These are phyloP conservation scores for Phytophthora constricta DNA, from an alignment of 352 stramenopile genomes.

Conservation along the genomic window DNA sequence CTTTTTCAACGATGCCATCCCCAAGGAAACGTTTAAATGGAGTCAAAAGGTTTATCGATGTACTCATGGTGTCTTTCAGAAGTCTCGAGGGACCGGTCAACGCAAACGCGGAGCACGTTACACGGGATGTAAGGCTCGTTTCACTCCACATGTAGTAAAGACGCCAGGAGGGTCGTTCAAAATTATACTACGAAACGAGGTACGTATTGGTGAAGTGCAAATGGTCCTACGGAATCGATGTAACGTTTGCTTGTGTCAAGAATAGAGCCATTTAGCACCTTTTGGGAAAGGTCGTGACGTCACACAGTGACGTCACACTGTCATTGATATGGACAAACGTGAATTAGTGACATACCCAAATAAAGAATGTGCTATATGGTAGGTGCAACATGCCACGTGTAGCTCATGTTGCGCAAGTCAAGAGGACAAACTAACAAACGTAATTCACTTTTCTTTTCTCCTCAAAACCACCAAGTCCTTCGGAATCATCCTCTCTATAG, in stretches of 20 bases:
- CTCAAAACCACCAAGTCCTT: too few relatives aligned
- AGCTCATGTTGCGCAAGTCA: too few relatives aligned
- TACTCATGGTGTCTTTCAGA: constrained; percentile 15
- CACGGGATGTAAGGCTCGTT: constrained; percentile 5
- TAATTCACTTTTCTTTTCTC: too few relatives aligned
- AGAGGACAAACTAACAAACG: too few relatives aligned
- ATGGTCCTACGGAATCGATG: background rate
- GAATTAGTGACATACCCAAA: too few relatives aligned
- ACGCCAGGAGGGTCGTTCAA: background rate
- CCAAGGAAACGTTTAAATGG: background rate
- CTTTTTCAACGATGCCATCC: background rate
- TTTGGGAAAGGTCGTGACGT: too few relatives aligned
- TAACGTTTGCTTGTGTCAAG: background rate
- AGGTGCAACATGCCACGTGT: too few relatives aligned
- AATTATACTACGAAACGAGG: constrained; percentile 8
- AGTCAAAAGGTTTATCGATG: constrained; percentile 12
- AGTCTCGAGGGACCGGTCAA: constrained; percentile 9
- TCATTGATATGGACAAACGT: too few relatives aligned
- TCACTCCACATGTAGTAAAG: background rate
- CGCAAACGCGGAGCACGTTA: constrained; percentile 9
- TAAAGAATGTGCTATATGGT: too few relatives aligned
- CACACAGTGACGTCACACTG: too few relatives aligned
- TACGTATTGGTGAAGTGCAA: background rate
- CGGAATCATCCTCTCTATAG: too few relatives aligned
- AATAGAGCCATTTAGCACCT: too few relatives aligned